Base-by-base conservation (phyloP, 129 eudicot genomes). In the Flaveria linearis region DNA sequence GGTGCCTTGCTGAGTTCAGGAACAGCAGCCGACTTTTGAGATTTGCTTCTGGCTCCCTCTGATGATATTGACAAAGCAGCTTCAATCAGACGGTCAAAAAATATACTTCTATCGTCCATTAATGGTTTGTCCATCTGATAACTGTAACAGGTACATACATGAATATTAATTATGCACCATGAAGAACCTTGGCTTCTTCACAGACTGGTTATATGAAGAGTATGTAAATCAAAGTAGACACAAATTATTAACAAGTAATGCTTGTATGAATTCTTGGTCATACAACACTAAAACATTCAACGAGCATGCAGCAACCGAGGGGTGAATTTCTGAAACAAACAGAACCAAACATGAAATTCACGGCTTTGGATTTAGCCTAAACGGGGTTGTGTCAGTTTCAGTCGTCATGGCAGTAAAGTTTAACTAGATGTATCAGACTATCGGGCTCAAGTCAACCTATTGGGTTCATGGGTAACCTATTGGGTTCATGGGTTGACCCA, bases 1-100 rank as follows among this genome's bases (percentile, higher is more conserved):
- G 99, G 99, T 66, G 99, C 99, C 78, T 89, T 95, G 23, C 96
- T 90, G 69, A 95, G 99, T 84, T 91, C 99, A 56, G 90, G 89
- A 79, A 91, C 86, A 78, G 87, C 77, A 25, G 65, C 73, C 1
- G 91, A 66, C 69, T 81, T 85, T 61, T 68, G 77, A 43, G 89
- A 81, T 30, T 80, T 81, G 36, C 80, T 82, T 64, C 79, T 36
- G 33, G 71, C 60, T 61, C 72, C 77, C 65, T 91, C 92, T n/a
- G 88, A 80, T 72, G 86, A 81, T 68, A 95, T 84, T 56, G 99
- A 95, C 83, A 95, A 78, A 25, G 96, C 96, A 23, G 94, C 88
- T 84, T 85, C 89, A 68, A 89, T 89, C 80, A 95, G 78, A 43
- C 86, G 88, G 66, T 89, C 91, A 75, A 95, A 82, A 70, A 91